A percentile compares a stretch with the other conserved stretches of the same genome.
These are phyloP conservation scores for Tolypocladium sp. DNA, from an alignment of 2,329 filamentous ascomycete genomes.

Conservation along the genomic window DNA sequence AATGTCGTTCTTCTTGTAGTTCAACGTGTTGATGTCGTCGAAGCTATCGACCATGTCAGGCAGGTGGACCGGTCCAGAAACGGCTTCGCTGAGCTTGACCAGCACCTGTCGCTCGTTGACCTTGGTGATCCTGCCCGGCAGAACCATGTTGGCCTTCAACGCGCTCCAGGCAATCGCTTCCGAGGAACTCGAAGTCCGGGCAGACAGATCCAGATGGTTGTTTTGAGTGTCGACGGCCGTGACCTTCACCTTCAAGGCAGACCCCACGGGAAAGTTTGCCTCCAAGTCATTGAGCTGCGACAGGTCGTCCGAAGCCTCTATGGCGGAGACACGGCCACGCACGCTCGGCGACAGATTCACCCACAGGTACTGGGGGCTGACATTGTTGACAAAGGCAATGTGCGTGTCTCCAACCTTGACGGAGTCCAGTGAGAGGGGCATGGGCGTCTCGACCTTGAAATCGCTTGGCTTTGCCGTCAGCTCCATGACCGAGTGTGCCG, in stretches of 20 bases:
- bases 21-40: conserved; percentile 64
- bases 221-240: conserved; percentile 63
- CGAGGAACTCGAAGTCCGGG: conserved; percentile 46
- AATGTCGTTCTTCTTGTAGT: conserved; percentile 75
- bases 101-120: conserved; percentile 74
- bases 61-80: conserved; percentile 73
- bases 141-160: conserved; percentile 68
- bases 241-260: conserved; percentile 73
- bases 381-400: conserved; percentile 86
- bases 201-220: conserved; percentile 76
- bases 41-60: conserved; percentile 84
- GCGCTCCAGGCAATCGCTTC: conserved; percentile 55
- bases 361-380: conserved; percentile 73
- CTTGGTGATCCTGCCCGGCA: conserved; percentile 79
- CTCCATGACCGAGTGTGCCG: conserved; percentile 75
- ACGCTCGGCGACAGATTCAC: conserved; percentile 84
- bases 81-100: conserved; percentile 71
- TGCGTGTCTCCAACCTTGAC: conserved; percentile 63
- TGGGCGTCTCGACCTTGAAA: conserved; percentile 33
- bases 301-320: conserved; percentile 82
- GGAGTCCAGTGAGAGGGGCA: conserved; percentile 60
- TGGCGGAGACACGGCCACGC: conserved; percentile 69
- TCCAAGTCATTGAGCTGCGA: conserved; percentile 67
- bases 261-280: conserved; percentile 81
- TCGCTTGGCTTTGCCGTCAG: conserved; percentile 72